A percentile compares a stretch with the other conserved stretches of the same genome.
Conservation (phyloP, 257 asterid genomes). For the Catharanthus roseus region DNA sequence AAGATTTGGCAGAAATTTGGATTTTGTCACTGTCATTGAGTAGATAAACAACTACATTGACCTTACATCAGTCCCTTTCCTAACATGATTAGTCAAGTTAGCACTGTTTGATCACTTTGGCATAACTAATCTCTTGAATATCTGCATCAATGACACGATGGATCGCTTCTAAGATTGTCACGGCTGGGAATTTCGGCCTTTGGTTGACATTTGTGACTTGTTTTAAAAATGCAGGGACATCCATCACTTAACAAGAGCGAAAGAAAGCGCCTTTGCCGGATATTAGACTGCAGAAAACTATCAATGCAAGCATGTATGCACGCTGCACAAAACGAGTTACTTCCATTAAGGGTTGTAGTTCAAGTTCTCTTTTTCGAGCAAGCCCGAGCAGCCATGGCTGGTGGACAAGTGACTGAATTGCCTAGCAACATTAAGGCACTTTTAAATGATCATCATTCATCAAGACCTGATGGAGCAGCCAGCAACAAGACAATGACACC, state of each 20-base stretch:
- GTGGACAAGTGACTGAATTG: conserved; percentile 54
- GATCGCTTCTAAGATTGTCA: neutral
- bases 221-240: conserved; percentile 50
- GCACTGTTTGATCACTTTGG: neutral
- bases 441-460: conserved; percentile 32
- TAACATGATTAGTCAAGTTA: conserved; percentile 5
- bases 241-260: conserved; percentile 71
- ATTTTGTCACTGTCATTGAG: conserved; percentile 16
- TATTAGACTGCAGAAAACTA: conserved; percentile 65
- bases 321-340: conserved; percentile 90
- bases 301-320: conserved; percentile 79
- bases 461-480: conserved; percentile 33
- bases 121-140: neutral
- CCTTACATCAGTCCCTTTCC: conserved; percentile 12
- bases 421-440: conserved; percentile 72
- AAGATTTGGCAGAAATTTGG: conserved; percentile 14
- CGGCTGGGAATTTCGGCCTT: too few relatives aligned
- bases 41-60: conserved; percentile 27
- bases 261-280: conserved; percentile 62
- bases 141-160: neutral
- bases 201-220: neutral
- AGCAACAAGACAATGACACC: conserved; percentile 24
- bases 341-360: conserved; percentile 74
- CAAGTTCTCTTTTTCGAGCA: conserved; percentile 94
- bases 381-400: conserved; percentile 65